Evolutionary conservation across 2,329 filamentous ascomycete species (phyloP), one percentile per base, ranked within the genome.

Genomic region (Graphiopsis chlorocephala): DNA sequence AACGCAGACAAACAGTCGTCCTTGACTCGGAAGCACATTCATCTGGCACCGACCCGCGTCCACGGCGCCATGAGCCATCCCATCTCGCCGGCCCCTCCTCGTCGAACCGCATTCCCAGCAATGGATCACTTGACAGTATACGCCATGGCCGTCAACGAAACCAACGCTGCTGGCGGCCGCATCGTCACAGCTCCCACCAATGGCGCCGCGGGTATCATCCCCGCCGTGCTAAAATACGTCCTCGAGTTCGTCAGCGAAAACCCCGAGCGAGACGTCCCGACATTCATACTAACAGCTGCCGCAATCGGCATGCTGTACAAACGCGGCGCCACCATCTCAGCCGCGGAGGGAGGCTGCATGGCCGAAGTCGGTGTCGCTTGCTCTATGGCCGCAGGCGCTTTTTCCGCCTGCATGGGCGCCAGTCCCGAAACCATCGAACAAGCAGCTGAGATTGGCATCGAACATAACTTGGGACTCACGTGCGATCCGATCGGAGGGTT

Each of bases 261-360:
- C 45, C 73, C 78, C 1, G 81, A 83, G 65, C 81, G 82, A 52
- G 82, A 84, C 63, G 77, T 82, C 12, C 75, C 79, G 4, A 83
- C 81, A 0, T 84, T 84, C 70, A 72, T 84, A 0, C 75, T 84
- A 1, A 84, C 82, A 1, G 79, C 82, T 1, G 76, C 82, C 0
- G 82, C 82, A 6, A 82, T 84, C 25, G 82, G 82, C 53, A 84
- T 84, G 82, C 76, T 84, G 25, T 84, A 83, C 75, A 84, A 84
- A 75, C 80, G 82, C 20, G 82, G 82, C 3, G 82, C 82, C 0
- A 83, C 81, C 23, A 84, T 84, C 66, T 83, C 81, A 0, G 82
- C 82, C 0, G 82, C 82, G 1, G 82, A 84, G 67, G 82, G 82
- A 45, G 82, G 82, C 0, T 84, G 82, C 72, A 84, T 84, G 82